phyloP scores from a whole-genome alignment of 2,329 filamentous ascomycete species.

The Harringtonia aguacate region DNA sequence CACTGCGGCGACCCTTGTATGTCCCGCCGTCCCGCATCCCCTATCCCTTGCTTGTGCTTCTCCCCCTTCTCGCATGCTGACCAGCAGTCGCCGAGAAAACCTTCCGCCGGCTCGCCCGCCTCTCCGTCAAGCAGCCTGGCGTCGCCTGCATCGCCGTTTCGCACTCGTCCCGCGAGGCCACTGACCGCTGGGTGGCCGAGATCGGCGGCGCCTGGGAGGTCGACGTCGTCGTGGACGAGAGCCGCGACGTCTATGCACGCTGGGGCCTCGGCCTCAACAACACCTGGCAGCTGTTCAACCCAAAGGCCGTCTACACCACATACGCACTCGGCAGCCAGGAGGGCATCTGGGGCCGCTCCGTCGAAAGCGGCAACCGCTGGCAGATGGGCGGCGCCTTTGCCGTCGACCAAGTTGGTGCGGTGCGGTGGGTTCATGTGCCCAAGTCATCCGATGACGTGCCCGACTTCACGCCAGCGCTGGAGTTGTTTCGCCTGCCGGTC shows the following conservation, averaged over 20 bases:
- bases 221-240: constrained; percentile 45
- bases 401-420: constrained; percentile 38
- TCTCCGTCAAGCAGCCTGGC: constrained; percentile 37
- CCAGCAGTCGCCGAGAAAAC: constrained; percentile 55
- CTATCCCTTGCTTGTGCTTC: neutral
- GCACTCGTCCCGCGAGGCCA: constrained; percentile 42
- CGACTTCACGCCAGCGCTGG: constrained; percentile 30
- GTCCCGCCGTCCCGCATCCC: constrained; percentile 14
- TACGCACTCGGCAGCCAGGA: constrained; percentile 49
- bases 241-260: constrained; percentile 47
- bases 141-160: constrained; percentile 52
- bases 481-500: constrained; percentile 7
- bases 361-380: constrained; percentile 57
- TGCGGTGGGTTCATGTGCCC: constrained; percentile 40
- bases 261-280: constrained; percentile 55
- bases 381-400: constrained; percentile 58
- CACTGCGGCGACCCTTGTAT: constrained; percentile 68
- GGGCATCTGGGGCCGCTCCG: constrained; percentile 54
- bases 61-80: neutral
- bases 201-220: constrained; percentile 47
- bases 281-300: constrained; percentile 53
- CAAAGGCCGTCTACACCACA: constrained; percentile 43
- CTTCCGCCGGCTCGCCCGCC: constrained; percentile 41
- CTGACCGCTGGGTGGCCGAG: constrained; percentile 45
- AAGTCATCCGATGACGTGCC: constrained; percentile 40